Evolutionary conservation across 2,329 filamentous ascomycete genomes (phyloP).

Genomic region (Phialophora expanda): DNA sequence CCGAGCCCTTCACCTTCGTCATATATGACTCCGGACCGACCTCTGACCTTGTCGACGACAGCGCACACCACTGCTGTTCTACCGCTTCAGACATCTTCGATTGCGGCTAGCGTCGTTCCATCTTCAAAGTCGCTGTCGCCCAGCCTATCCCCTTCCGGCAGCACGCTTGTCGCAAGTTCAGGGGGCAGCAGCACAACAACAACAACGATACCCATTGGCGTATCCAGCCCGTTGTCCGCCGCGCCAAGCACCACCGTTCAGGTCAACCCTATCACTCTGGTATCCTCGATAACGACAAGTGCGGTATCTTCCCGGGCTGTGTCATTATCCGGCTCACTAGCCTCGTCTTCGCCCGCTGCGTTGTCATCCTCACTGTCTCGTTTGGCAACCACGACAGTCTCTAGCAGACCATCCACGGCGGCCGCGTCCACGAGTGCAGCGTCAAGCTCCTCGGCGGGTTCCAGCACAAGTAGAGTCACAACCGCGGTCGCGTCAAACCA

Average conservation of each 20-base stretch:
- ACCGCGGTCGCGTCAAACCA: not conserved
- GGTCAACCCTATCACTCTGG: not conserved
- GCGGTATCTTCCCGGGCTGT: not conserved
- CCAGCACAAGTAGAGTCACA: not conserved
- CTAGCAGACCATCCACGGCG: not conserved
- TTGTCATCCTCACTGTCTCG: not conserved
- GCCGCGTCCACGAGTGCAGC: not conserved
- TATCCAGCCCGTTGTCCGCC: not conserved
- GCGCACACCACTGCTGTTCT: not conserved
- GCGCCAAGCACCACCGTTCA: not conserved
- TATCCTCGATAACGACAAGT: not conserved
- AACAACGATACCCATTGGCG: not conserved
- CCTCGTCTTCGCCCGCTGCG: not conserved
- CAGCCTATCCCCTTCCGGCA: not conserved
- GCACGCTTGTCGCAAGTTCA: not conserved
- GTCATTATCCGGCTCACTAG: not conserved
- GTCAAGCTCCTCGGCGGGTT: not conserved
- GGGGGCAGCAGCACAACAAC: not conserved
- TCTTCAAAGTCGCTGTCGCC: not conserved
- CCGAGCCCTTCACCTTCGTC: not conserved
- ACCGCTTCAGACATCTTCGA: not conserved
- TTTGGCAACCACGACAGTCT: not conserved
- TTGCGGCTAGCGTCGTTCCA: not conserved
- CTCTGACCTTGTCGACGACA: not conserved
- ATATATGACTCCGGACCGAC: not conserved